phyloP scores from a whole-genome alignment of 306 rosid species.

The cucumber (Cucumis sativus) region Cucumber_9930_V3 NC_026657.2:5387501-5388000 shows the following conservation, averaged over 20 bases:
- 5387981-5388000: constrained; percentile 58
- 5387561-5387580: neutral
- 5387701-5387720: neutral
- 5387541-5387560: neutral
- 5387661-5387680: neutral
- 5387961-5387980: constrained; percentile 22
- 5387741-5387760: neutral
- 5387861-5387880: neutral
- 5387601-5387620: neutral
- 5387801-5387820: neutral
- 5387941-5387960: constrained; percentile 41
- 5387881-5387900: neutral
- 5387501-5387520: neutral
- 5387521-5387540: neutral
- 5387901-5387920: neutral
- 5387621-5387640: neutral
- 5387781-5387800: neutral
- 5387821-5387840: neutral
- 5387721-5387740: neutral
- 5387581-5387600: neutral
- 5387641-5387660: neutral
- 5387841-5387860: neutral
- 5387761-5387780: neutral
- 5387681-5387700: neutral
- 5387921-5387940: neutral